Base-by-base conservation (phyloP, 139 green algal genomes). In the Pleodorina starrii region DNA sequence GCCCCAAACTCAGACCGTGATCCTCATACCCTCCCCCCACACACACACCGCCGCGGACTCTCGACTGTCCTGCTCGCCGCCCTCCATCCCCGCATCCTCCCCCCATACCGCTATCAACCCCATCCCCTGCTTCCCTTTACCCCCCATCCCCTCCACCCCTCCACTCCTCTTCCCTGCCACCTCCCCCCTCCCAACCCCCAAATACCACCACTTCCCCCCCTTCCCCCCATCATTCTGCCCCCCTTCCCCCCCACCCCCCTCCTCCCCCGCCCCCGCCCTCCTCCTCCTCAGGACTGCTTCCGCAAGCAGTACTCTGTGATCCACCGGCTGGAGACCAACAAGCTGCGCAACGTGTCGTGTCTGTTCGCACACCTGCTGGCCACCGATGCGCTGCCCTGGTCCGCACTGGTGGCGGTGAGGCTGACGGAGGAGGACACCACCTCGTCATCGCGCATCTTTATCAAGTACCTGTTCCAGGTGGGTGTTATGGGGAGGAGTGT, bases 341-440 rank as follows among this genome's bases (percentile, higher is more conserved):
- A 99, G 97, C 96, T 99, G 87, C 95, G 98, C 87, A 99, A 99
- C 93, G 96, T 99, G 75, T 96, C 98, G 75, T 98, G 97, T 89
- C 94, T 99, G 60, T 99, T 99, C 92, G 97, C 97, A 10, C 95
- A 99, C 93, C 95, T 99, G 86, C 93, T 99, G 50, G 91, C 93
- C 38, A 97, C 94, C 0, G 96, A 98, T 85, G 97, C 96, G 35
- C 92, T 99, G 73, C 95, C 96, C 38, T 99, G 98, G 98, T 92
- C 89, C 7, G 94, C 97, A 78, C 88, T 99, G 83, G 38, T 73
- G 0, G 95, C 91, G 87, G 97, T 99, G 23, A 92, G 94, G 0
- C 90, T 99, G 27, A 99, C 98, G 0, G 98, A 99, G 92, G 98
- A 99, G 42, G 97, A 99, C 88, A 99, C 98, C 68, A 99, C 98